A percentile compares a stretch with the other conserved stretches of the same genome.
Evolutionary conservation across 2,329 filamentous ascomycete species (phyloP).

Genomic region (Penicillium sp.): DNA sequence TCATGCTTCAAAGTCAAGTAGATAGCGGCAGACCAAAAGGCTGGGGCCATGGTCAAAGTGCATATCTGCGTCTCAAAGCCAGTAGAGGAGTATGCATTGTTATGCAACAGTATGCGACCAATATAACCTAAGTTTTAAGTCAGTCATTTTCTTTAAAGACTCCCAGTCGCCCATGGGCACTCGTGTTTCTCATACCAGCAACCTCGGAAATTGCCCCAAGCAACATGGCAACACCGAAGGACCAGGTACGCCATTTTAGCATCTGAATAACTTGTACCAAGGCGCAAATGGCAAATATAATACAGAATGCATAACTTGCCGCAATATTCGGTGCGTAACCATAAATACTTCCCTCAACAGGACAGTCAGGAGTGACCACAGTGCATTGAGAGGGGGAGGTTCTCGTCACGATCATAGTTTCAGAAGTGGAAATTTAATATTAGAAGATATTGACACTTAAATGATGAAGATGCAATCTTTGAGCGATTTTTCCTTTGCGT

Average conservation of each 20-base stretch:
- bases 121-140: conserved; percentile 45
- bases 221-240: conserved; percentile 52
- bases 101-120: conserved; percentile 53
- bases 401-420: background rate
- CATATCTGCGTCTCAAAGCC: conserved; percentile 52
- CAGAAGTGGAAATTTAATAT: too few relatives aligned
- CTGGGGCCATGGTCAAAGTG: conserved; percentile 30
- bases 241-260: conserved; percentile 55
- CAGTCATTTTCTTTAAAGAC: background rate
- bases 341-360: conserved; percentile 48
- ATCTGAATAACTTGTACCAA: conserved; percentile 52
- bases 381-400: conserved; percentile 22
- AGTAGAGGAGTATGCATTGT: conserved; percentile 49
- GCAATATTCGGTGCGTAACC: conserved; percentile 53
- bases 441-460: too few relatives aligned
- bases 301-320: conserved; percentile 53
- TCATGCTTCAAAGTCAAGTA: conserved; percentile 59
- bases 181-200: conserved; percentile 35
- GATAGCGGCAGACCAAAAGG: conserved; percentile 65
- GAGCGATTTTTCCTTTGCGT: too few relatives aligned
- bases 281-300: conserved; percentile 51
- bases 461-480: too few relatives aligned
- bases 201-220: conserved; percentile 52
- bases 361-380: conserved; percentile 38
- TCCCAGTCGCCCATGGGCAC: background rate